Evolutionary conservation across 2,329 filamentous ascomycete species (phyloP).

Genomic region (Penicillium verrucosum): DNA sequence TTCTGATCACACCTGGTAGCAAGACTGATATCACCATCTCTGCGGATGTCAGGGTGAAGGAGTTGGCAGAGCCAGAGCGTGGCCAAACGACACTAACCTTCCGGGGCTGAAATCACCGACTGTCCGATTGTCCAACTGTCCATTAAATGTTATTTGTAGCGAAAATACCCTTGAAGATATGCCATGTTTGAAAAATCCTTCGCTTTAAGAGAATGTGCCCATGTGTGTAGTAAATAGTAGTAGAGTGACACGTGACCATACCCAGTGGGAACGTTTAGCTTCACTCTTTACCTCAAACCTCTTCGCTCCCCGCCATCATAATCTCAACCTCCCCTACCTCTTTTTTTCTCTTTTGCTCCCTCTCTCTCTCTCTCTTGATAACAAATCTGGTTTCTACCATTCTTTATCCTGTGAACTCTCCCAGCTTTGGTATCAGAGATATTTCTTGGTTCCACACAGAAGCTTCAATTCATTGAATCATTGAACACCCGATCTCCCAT

Average conservation of each 20-base stretch:
- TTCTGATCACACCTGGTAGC: constrained; percentile 91
- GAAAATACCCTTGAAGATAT: constrained; percentile 8
- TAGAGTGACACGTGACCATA: constrained; percentile 4
- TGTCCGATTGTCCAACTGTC: not conserved
- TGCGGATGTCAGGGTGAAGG: constrained; percentile 45
- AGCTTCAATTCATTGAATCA: constrained; percentile 1
- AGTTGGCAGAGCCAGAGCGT: constrained; percentile 46
- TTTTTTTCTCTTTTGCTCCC: not conserved
- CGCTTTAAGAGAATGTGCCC: not conserved
- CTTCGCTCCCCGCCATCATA: constrained; percentile 11
- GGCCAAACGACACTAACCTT: constrained; percentile 43
- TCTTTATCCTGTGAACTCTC: not conserved
- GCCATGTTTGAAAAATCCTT: not conserved
- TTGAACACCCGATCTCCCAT: not conserved
- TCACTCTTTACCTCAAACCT: constrained; percentile 9
- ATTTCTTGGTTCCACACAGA: not conserved
- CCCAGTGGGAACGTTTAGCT: constrained; percentile 6
- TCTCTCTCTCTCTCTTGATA: not conserved
- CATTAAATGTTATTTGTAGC: not conserved
- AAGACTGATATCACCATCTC: constrained; percentile 54
- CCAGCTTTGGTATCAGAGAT: not conserved
- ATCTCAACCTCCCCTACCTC: not conserved
- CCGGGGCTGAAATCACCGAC: constrained; percentile 11
- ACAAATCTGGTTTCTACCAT: not conserved
- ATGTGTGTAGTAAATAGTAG: not conserved